These are phyloP conservation scores for Suillus alpinus DNA, from an alignment of 768 basidiomycete genomes.

Conservation along the genomic window DNA sequence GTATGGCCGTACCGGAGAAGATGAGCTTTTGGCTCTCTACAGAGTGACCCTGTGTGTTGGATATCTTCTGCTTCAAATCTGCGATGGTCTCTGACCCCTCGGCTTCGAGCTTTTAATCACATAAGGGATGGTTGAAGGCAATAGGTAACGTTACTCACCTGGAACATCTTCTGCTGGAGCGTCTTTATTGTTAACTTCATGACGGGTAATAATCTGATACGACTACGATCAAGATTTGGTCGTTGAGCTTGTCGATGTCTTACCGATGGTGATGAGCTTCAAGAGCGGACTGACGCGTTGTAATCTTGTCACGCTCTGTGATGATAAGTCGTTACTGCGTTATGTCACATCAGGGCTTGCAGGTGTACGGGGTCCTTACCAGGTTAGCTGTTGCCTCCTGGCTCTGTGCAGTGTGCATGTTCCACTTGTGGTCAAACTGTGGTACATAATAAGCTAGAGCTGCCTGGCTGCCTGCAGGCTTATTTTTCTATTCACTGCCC, in stretches of 20 bases:
- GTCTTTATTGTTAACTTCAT: conserved; percentile 98
- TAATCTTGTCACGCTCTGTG: not conserved
- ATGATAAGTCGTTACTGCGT: conserved; percentile 18
- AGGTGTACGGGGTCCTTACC: not conserved
- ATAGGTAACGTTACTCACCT: conserved; percentile 39
- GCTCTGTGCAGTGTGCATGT: conserved; percentile 16
- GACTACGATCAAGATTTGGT: not conserved
- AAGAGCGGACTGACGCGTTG: conserved; percentile 12
- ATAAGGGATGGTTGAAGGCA: not conserved
- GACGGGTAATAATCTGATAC: conserved; percentile 26
- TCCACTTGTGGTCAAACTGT: not conserved
- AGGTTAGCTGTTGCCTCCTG: conserved; percentile 14
- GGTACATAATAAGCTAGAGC: not conserved
- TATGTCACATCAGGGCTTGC: conserved; percentile 9
- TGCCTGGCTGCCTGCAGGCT: conserved; percentile 4
- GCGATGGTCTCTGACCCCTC: conserved; percentile 74
- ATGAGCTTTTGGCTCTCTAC: conserved; percentile 86
- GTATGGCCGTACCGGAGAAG: conserved; percentile 68
- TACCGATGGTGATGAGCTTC: conserved; percentile 19
- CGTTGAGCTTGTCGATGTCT: conserved; percentile 14
- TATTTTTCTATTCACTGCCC: conserved; percentile 16
- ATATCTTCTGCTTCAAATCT: conserved; percentile 82
- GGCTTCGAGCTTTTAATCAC: conserved; percentile 60
- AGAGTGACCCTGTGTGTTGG: conserved; percentile 69
- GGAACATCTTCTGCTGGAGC: conserved; percentile 88